These are phyloP conservation scores for Trebouxia gelatinosa DNA, from an alignment of 163 green algal genomes.

Conservation along the genomic window DNA sequence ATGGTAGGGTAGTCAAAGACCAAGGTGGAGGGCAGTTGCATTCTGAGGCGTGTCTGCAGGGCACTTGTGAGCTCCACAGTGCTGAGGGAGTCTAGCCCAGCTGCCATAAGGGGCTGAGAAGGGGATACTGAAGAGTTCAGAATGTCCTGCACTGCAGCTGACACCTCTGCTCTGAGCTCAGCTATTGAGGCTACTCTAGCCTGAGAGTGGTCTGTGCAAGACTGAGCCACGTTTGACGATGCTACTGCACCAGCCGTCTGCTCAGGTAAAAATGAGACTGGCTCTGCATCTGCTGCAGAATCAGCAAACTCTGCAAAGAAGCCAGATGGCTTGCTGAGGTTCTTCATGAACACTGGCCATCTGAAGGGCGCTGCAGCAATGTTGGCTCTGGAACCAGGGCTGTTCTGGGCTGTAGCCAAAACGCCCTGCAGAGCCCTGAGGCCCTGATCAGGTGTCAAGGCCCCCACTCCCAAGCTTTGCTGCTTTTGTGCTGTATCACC, in stretches of 20 bases:
- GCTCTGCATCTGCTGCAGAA: neutral
- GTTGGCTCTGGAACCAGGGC: neutral
- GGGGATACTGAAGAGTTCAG: too few species aligned
- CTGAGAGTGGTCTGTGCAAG: too few species aligned
- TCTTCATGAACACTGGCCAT: slow-evolving; percentile 25
- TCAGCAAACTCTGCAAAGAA: slow-evolving; percentile 26
- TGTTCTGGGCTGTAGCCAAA: neutral
- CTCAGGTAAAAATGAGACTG: too few species aligned
- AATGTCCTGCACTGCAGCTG: too few species aligned
- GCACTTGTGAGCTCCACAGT: slow-evolving; percentile 40
- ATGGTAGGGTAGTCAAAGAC: slow-evolving; percentile 64
- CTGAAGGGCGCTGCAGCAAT: slow-evolving; percentile 26
- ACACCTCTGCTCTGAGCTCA: too few species aligned
- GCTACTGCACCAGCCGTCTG: too few species aligned
- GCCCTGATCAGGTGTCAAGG: slow-evolving; percentile 66
- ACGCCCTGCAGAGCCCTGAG: slow-evolving; percentile 46
- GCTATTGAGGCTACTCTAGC: too few species aligned
- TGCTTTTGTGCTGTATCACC: slow-evolving; percentile 43
- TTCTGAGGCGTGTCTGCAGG: slow-evolving; percentile 43
- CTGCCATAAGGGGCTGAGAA: slow-evolving; percentile 73
- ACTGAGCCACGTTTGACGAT: too few species aligned
- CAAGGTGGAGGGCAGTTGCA: slow-evolving; percentile 50
- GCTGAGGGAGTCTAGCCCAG: slow-evolving; percentile 74
- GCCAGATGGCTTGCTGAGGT: neutral
- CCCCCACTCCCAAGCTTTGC: slow-evolving; percentile 70